Evolutionary conservation across 2,329 filamentous ascomycete genomes (phyloP), one percentile per base, ranked within the genome.

Genomic region (Paecilomyces fulvus): DNA sequence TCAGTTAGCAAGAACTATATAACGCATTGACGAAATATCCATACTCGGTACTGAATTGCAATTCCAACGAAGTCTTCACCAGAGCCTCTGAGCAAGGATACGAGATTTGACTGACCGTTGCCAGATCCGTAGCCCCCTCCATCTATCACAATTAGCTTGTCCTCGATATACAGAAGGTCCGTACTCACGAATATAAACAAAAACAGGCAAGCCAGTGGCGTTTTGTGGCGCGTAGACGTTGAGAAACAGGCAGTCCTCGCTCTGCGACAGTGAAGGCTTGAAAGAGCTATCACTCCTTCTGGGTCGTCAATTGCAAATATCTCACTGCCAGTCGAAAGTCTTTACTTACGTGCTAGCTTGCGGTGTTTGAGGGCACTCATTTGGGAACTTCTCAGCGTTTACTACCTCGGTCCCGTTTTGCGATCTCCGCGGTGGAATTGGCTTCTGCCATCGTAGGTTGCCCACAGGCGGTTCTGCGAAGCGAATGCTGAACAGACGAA

Each of bases 41-140:
- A 57, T 63, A 79, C 73, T 14, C 79, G 65, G 60, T 81, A 81
- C 55, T 81, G 77, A 50, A 81, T 77, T 1, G 72, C 63, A 17
- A 81, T 76, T 17, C 65, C 72, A 25, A 81, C 63, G 53, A 81
- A 81, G 2, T 67, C 68, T 54, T 79, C 74, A 20, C 70, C 65
- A 57, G 78, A 79, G 3, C 70, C 72, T 48, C 75, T 75, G 51
- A 81, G 76, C 23, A 77, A 64, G 2, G 62, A 50, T 9, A 64
- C 65, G 49, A 75, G 55, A 55, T 77, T 72, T 23, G 69, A 61
- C 11, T 60, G 57, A 3, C 70, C 77, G 63, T 66, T 64, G 28
- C 68, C 75, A 51, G 37, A 56, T 49, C 70, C 74, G 65, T 74
- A 75, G 0, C 71, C 69, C 28, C 66, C 65, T 3, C 67, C 58